These are phyloP conservation scores for Kandelia obovata DNA, from an alignment of 345 rosid species.

Conservation along the genomic window DNA sequence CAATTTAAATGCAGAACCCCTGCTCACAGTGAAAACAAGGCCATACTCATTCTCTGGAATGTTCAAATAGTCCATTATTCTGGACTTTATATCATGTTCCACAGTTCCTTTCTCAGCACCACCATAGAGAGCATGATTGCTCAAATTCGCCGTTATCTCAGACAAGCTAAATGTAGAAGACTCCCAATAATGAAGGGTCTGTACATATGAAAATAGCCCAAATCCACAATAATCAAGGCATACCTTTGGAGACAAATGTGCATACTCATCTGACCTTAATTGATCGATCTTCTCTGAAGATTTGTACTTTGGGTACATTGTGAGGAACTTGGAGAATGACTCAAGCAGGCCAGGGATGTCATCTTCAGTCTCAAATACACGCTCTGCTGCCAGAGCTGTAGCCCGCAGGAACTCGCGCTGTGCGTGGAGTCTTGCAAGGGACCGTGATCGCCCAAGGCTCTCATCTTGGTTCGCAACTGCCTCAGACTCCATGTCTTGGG, in stretches of 20 bases:
- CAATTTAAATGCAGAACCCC: slow-evolving; percentile 97
- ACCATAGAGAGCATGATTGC: slow-evolving; percentile 89
- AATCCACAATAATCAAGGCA: slow-evolving; percentile 99
- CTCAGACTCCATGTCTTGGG: slow-evolving; percentile 69
- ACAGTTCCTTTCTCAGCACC: slow-evolving; percentile 89
- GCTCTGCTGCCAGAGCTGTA: slow-evolving; percentile 80
- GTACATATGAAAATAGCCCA: slow-evolving; percentile 89
- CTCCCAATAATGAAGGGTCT: slow-evolving; percentile 92
- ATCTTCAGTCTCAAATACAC: slow-evolving; percentile 68
- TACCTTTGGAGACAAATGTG: slow-evolving; percentile 84
- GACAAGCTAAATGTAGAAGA: slow-evolving; percentile 95
- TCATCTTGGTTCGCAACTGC: slow-evolving; percentile 53
- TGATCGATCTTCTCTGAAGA: slow-evolving; percentile 86
- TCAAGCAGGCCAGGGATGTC: slow-evolving; percentile 59
- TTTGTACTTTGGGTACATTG: slow-evolving; percentile 83
- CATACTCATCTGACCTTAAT: slow-evolving; percentile 69
- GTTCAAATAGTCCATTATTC: slow-evolving; percentile 95
- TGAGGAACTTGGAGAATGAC: slow-evolving; percentile 62
- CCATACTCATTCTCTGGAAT: slow-evolving; percentile 97
- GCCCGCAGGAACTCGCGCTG: slow-evolving; percentile 91
- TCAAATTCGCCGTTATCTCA: slow-evolving; percentile 90
- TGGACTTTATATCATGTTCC: slow-evolving; percentile 82
- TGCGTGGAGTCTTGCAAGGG: slow-evolving; percentile 90
- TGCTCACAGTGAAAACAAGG: slow-evolving; percentile 97
- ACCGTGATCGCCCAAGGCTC: slow-evolving; percentile 79